Evolutionary conservation across 306 rosid genomes (phyloP).

Genomic region (Begonia peltatifolia): DNA sequence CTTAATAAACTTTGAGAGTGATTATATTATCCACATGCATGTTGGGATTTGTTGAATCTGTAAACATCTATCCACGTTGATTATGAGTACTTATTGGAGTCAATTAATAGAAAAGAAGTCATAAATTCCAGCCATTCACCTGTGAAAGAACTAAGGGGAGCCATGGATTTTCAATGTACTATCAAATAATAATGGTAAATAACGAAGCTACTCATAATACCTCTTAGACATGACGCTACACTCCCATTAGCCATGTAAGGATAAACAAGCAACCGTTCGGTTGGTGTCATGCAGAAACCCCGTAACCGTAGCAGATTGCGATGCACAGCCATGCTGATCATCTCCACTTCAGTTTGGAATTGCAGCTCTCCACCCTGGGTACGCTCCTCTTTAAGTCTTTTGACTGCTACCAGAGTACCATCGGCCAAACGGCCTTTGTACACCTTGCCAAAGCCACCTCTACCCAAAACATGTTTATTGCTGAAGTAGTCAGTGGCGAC

Average conservation of each 20-base stretch:
- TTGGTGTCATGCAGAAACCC: constrained; percentile 96
- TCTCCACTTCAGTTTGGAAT: constrained; percentile 91
- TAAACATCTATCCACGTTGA: no score
- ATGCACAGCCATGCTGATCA: constrained; percentile 97
- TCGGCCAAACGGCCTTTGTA: constrained; percentile 92
- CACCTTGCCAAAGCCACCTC: constrained; percentile 96
- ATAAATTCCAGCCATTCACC: no score
- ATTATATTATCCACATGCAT: no score
- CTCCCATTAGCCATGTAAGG: constrained; percentile 91
- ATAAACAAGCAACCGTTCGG: constrained; percentile 89
- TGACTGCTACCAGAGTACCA: constrained; percentile 83
- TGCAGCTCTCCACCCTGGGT: constrained; percentile 85
- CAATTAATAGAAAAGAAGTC: no score
- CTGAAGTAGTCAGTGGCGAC: constrained; percentile 83
- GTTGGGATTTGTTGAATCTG: no score
- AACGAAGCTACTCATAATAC: constrained; percentile 17
- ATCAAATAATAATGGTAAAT: neutral
- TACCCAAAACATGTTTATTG: constrained; percentile 66
- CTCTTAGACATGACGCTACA: constrained; percentile 93
- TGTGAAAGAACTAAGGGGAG: no score
- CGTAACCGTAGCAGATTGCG: constrained; percentile 84
- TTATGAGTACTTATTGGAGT: no score
- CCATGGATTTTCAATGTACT: neutral
- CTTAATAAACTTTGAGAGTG: no score
- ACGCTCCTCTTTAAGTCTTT: constrained; percentile 86